Percentiles rank a stretch among this genome's conserved stretches.
Evolutionary conservation across 2,329 filamentous ascomycete species (phyloP).

Genomic region (Diaporthe capsici): DNA sequence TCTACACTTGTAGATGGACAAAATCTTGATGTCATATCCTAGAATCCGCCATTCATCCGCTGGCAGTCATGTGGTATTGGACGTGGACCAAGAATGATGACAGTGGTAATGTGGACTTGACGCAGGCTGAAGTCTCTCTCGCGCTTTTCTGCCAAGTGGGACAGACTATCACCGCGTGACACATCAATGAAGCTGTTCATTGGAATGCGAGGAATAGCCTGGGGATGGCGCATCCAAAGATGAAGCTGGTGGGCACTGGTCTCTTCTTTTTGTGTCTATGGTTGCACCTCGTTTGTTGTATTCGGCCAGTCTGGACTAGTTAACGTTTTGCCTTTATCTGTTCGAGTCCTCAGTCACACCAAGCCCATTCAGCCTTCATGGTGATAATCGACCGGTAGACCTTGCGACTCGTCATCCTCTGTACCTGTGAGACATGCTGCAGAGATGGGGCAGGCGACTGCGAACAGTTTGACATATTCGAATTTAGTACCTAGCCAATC

Average conservation of each 20-base stretch:
- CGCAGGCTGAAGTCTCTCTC: neutral
- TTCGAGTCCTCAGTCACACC: neutral
- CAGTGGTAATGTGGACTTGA: neutral
- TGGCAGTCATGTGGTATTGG: neutral
- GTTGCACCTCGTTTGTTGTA: neutral
- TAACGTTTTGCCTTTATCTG: neutral
- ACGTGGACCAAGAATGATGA: neutral
- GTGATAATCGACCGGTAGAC: no score
- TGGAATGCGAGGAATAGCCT: neutral
- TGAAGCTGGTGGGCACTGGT: no score
- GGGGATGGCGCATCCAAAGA: no score
- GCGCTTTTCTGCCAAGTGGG: neutral
- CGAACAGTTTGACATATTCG: no score
- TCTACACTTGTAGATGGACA: neutral
- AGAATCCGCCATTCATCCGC: no score
- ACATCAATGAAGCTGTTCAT: neutral
- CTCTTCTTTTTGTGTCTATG: no score
- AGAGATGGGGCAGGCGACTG: no score
- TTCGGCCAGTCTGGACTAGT: neutral
- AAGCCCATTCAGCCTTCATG: neutral
- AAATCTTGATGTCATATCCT: neutral
- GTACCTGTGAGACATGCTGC: neutral
- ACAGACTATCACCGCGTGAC: no score
- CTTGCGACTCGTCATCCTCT: neutral
- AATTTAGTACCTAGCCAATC: no score